Conservation (phyloP, 1,139 yeast genomes). For the Neolecta irregularis region DNA sequence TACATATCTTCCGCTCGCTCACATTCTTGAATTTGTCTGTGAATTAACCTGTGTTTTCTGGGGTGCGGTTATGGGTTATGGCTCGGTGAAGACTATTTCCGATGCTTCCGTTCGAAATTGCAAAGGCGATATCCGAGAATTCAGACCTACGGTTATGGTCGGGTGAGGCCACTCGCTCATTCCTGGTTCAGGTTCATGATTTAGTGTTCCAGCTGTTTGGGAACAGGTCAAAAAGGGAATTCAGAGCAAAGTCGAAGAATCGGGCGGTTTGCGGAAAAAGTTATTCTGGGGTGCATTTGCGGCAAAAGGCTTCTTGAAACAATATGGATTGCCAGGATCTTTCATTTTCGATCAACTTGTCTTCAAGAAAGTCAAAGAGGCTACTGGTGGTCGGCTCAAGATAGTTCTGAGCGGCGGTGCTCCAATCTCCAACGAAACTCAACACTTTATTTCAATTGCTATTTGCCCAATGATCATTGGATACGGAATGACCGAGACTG, state of each 20-base stretch:
- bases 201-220: slow-evolving; percentile 93
- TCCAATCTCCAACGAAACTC: slow-evolving; percentile 76
- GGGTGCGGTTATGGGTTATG: slow-evolving; percentile 87
- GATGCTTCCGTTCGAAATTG: slow-evolving; percentile 72
- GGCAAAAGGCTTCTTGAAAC: slow-evolving; percentile 47
- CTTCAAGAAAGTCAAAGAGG: slow-evolving; percentile 79
- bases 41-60: slow-evolving; percentile 69
- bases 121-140: slow-evolving; percentile 72
- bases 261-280: slow-evolving; percentile 55
- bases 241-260: slow-evolving; percentile 51
- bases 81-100: slow-evolving; percentile 78
- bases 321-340: slow-evolving; percentile 60
- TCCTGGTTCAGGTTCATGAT: background rate
- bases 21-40: slow-evolving; percentile 80
- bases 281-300: slow-evolving; percentile 80
- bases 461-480: slow-evolving; percentile 87
- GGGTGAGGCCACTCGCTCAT: slow-evolving; percentile 22
- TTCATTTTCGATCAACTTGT: slow-evolving; percentile 47
- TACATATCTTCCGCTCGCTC: slow-evolving; percentile 90
- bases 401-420: slow-evolving; percentile 84
- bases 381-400: slow-evolving; percentile 83
- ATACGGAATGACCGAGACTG: slow-evolving; percentile 92
- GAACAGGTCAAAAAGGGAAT: slow-evolving; percentile 92
- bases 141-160: slow-evolving; percentile 86
- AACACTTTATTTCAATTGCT: slow-evolving; percentile 57